Percentiles rank a stretch among this genome's conserved stretches.
Evolutionary conservation across 169 alveolate genomes (phyloP).

Genomic region (Perkinsus olseni): DNA sequence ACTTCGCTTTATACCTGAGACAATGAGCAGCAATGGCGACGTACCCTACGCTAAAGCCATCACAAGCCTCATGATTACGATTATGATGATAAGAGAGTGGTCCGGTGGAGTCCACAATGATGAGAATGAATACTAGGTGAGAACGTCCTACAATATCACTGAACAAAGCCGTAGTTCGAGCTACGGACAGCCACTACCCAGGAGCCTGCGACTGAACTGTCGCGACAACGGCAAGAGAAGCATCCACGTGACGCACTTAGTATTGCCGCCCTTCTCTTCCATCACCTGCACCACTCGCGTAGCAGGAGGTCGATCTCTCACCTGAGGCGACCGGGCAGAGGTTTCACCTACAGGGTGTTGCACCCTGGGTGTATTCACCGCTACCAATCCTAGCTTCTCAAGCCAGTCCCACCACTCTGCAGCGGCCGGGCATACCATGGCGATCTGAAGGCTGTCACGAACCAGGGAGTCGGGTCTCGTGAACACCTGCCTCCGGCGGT

Average conservation of each 20-base stretch:
- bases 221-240: too few species aligned
- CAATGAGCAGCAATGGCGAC: not conserved
- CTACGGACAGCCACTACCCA: too few species aligned
- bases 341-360: not conserved
- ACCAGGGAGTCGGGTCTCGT: not conserved
- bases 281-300: not conserved
- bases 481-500: not conserved
- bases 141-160: too few species aligned
- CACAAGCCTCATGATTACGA: too few species aligned
- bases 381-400: not conserved
- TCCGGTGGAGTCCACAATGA: too few species aligned
- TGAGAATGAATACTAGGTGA: too few species aligned
- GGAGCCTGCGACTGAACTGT: too few species aligned
- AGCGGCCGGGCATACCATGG: not conserved
- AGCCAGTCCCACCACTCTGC: constrained; percentile 1
- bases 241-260: not conserved
- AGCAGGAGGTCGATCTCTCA: not conserved
- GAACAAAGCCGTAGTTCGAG: too few species aligned
- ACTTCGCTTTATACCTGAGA: not conserved
- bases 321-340: too few species aligned
- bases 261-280: not conserved
- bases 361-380: not conserved
- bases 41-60: too few species aligned
- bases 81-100: too few species aligned
- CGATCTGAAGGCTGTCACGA: not conserved